Base-by-base conservation (phyloP, 257 asterid genomes). In the Gentiana straminea region DNA sequence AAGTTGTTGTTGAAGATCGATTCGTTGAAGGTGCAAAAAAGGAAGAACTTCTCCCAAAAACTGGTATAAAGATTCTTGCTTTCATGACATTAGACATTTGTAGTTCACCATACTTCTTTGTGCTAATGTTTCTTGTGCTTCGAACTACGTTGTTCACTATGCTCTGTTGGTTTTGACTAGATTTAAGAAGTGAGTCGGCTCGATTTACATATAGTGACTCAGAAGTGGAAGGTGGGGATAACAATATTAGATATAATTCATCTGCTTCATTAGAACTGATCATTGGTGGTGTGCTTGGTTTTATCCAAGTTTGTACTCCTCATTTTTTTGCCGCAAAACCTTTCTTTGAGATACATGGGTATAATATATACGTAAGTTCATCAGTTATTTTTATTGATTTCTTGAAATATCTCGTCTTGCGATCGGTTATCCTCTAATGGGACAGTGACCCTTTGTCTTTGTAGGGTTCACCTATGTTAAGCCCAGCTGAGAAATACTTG, bases 191-290 rank as follows among this genome's bases (percentile, higher is more conserved):
- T 52, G n/a, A 46, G 45, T 8, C 65, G 7, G n/a, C 34, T 11
- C 43, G 13, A 36, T 39, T 35, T 13, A 52, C 36, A 32, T 35
- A 52, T 52, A 7, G 37, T 45, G 33, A 58, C 13, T 45, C 35
- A 32, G 50, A 65, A 7, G 46, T 66, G 48, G 74, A 64, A 13
- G 54, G 68, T 49, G 59, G 58, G 0, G 8, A 49, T 53, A 53
- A 45, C 55, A 64, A 48, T 58, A 68, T 63, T 62, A 71, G 77
- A 52, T 63, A 61, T 53, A 60, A 70, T 58, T 68, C 86, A 35
- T 68, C 86, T 57, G 86, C 85, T 63, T 75, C 82, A 54, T 70
- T 79, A 3, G 80, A 82, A n/a, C 43, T 79, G 59, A 5, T 70
- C 9, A 70, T 79, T 41, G 86, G 82, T n/a, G 66, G 70, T 46